Base-by-base conservation (phyloP, 495 filamentous ascomycete species). In the Terfezia boudieri region DNA sequence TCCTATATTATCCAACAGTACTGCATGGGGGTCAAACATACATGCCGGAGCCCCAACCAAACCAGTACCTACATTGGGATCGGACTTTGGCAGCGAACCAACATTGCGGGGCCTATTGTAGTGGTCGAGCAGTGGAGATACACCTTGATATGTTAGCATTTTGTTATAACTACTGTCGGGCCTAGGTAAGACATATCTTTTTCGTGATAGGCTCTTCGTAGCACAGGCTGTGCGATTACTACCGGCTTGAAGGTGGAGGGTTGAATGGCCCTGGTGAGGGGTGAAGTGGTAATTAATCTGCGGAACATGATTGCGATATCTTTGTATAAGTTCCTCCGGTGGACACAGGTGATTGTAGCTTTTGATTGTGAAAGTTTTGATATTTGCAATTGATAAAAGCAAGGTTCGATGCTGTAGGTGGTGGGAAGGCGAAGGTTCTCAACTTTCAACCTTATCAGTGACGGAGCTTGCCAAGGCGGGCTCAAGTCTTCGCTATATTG, bases 101-200 rank as follows among this genome's bases (percentile, higher is more conserved):
- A 96, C 90, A 68, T 96, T 95, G 49, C 89, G 83, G 46, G 89
- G 89, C 59, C 79, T 79, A 64, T 78, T 83, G 72, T 96, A 96
- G 74, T 96, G 90, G 66, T 96, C 89, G 53, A 96, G 76, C 60
- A 96, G 59, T 65, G 32, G 53, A 53, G 8, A 56, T 41, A 41
- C 41, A 35, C 41, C 49, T 53, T 22, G 51, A 36, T 41, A 59
- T 56, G 54, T 62, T 49, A 59, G 60, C 53, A 49, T 55, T 22
- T 35, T 41, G 26, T 7, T 7, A 32, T 32, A 52, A 49, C 11
- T 17, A 52, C 6, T 26, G 36, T 10, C 37, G n/a, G 14, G 36
- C 38, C 49, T 9, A 41, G 22, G 38, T 36, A 49, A 17, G 9
- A 62, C 60, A 62, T 62, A 62, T 62, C 60, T 62, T 62, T 62